A percentile compares a stretch with the other conserved stretches of the same genome.
These are phyloP conservation scores for Cardamine occulta DNA, from an alignment of 345 rosid species.

Conservation along the genomic window DNA sequence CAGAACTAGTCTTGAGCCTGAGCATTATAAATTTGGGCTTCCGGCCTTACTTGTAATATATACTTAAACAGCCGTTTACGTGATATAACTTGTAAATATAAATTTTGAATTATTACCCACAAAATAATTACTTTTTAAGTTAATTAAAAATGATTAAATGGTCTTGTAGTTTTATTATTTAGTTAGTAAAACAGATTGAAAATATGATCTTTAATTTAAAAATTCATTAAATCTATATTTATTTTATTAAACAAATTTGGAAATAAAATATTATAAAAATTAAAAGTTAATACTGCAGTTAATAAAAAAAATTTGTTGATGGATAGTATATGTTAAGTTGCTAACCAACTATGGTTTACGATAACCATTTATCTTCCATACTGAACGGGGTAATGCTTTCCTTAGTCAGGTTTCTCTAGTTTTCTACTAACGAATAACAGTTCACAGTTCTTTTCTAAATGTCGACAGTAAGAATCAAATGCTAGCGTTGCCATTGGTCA, in stretches of 20 bases:
- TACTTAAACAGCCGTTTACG: no score
- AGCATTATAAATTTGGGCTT: neutral
- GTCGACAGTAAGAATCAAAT: no score
- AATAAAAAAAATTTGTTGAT: no score
- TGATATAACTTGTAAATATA: no score
- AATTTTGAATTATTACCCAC: no score
- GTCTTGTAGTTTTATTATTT: no score
- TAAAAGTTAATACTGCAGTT: neutral
- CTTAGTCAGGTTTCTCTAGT: no score
- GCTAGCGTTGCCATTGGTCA: neutral
- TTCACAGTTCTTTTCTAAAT: no score
- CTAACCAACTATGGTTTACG: neutral
- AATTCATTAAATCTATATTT: neutral
- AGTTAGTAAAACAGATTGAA: neutral
- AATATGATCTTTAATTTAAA: neutral
- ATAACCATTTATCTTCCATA: neutral
- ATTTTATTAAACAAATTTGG: neutral
- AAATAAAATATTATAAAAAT: no score
- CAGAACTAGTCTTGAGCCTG: fast-evolving
- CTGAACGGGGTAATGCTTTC: no score
- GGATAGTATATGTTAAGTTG: neutral
- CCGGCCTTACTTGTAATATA: no score
- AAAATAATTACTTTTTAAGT: neutral
- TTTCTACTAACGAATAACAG: no score
- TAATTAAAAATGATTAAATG: neutral